A percentile compares a stretch with the other conserved stretches of the same genome.
Conservation (phyloP, 2,329 filamentous ascomycete genomes). For the Penicillium sp. region DNA sequence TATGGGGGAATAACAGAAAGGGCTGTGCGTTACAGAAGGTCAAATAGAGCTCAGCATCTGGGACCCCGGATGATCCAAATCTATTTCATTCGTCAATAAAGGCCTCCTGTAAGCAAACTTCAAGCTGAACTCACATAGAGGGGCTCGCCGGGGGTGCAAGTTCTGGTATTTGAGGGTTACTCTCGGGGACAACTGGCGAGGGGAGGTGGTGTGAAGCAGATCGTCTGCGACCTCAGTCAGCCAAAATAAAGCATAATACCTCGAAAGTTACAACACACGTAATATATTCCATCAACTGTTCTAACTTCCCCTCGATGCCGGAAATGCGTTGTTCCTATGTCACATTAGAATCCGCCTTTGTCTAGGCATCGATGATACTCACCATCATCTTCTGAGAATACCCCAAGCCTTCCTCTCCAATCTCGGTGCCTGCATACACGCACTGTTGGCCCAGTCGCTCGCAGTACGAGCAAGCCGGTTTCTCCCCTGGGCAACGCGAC, state of each 20-base stretch:
- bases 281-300: conserved; percentile 15
- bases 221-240: not conserved
- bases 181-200: not conserved
- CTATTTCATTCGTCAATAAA: not conserved
- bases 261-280: not conserved
- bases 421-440: conserved; percentile 18
- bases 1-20: conserved; percentile 23
- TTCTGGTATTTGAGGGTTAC: not conserved
- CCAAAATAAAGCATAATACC: too few relatives aligned
- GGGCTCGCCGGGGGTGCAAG: not conserved
- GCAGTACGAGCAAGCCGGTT: conserved; percentile 28
- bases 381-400: conserved; percentile 11
- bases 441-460: conserved; percentile 26
- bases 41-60: conserved; percentile 22
- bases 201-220: not conserved
- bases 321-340: conserved; percentile 15
- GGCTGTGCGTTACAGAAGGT: conserved; percentile 30
- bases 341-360: not conserved
- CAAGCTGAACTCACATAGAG: not conserved
- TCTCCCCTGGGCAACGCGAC: conserved; percentile 27
- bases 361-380: not conserved
- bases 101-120: fast-evolving
- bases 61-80: not conserved
- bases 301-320: conserved; percentile 18
- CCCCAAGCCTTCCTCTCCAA: conserved; percentile 1